Base-by-base conservation (phyloP, 805 yeast species). In the Myxozyma melibiosi region DNA sequence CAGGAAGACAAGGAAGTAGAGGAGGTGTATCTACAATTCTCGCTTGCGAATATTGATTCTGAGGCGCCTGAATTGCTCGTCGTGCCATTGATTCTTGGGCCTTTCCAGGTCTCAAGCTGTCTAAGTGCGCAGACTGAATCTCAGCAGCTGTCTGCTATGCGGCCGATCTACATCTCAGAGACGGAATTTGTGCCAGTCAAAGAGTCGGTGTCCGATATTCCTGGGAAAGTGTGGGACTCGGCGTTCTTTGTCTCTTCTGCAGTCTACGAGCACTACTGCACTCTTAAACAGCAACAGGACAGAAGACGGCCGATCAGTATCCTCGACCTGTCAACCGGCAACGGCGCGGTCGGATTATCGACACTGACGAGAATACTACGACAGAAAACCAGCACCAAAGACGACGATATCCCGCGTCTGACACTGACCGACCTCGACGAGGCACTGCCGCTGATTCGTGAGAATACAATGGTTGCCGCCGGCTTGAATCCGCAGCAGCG, bases 181-280 rank as follows among this genome's bases (percentile, higher is more conserved):
- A 16, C 27, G 18, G 20, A 27, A 5, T 34, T 30, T 43, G 48
- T 55, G 33, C 13, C 39, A 2, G 28, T 58, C 13, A 40, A 48
- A n/a, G 64, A 58, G 24, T 49, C 63, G 16, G 9, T 44, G 6
- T 58, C 63, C 20, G 64, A 61, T 34, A 27, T 58, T 14, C 57
- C 63, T 9, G 64, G 64, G 6, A 61, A 61, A 38, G 33, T 61
- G 3, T 61, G 64, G 64, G 64, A 61, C 30, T 61, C 64, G 11
- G 62, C 63, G 8, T 45, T 45, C 14, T 61, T 61, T 45, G 51
- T 55, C 14, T 6, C 37, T n/a, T 6, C 9, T 9, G 35, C 48
- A 7, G 28, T 44, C 8, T 39, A 11, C 18, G n/a, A 34, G 16
- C 18, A 14, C n/a, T n/a, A n/a, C n/a, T n/a, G n/a, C 9, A 20